Evolutionary conservation across 2,329 filamentous ascomycete species (phyloP), one percentile per base, ranked within the genome.

Genomic region (Hortaea werneckii): DNA sequence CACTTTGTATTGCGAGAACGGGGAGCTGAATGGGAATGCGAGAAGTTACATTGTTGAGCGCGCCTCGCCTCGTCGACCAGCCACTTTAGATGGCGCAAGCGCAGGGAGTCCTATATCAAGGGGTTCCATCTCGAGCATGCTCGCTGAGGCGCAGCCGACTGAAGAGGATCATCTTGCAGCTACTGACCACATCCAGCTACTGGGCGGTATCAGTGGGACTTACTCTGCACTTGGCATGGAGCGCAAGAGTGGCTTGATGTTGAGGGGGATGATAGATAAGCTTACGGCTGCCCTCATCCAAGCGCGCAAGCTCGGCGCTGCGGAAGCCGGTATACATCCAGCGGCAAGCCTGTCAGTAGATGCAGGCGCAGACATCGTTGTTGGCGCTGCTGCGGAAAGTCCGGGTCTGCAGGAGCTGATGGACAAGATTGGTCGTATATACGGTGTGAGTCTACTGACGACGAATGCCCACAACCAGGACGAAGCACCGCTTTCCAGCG

Each of bases 271-370:
- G 42, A 76, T 98, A 6, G 83, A 82, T 3, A 81, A 88, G 11
- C 73, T 96, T 37, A 86, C 94, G 43, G 83, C 82, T 30, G 88
- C 86, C 2, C 74, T 98, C 6, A 83, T 95, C 4, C 87, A 95
- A 65, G 92, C 92, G 11, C 79, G 92, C 35, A 95, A 94, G 40
- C 77, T 90, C 41, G 90, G 90, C 30, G 92, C 92, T 37, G 89
- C 92, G n/a, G 92, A 96, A 61, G 86, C 92, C 59, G 92, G 90
- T 3, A 87, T 98, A 32, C 90, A 96, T 66, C 92, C 92, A 37
- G 90, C 90, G 12, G 87, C 90, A 7, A 89, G 87, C 0, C 70
- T 95, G 42, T 82, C 87, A 27, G 82, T 83, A 9, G 69, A 92
- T 29, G 83, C 80, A 52, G 56, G 52, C n/a, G 41, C 48, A 4